Evolutionary conservation across 2,329 filamentous ascomycete genomes (phyloP), one percentile per base, ranked within the genome.

Genomic region (Aspergillus sp.): DNA sequence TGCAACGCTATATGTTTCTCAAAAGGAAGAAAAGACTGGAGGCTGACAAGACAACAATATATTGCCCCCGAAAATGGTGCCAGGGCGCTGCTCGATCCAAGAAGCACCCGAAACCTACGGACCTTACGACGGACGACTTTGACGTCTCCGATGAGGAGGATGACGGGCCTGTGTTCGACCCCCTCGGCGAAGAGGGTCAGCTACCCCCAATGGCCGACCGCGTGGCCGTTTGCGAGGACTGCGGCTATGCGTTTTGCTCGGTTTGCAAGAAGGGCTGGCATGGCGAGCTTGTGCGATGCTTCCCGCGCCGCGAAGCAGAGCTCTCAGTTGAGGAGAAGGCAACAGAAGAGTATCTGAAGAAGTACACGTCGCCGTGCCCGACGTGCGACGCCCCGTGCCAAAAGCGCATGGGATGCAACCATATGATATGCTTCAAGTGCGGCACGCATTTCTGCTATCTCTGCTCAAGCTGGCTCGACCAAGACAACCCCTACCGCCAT

Each of bases 11-110:
- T 55, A 83, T 93, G 4, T 78, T 78, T 24, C 71, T 96, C 39
- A 95, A 91, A 63, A 84, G 93, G 51, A 96, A 96, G 64, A 84
- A 82, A 43, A 82, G 86, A 55, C 74, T 96, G 2, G 91, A 96
- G 58, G 80, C 85, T 0, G 88, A 96, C 60, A 93, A 88, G 51
- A 81, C 79, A 37, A 95, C 88, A 0, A 74, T 95, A 20, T 96
- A 93, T 57, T 98, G 91, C 51, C 91, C 91, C 1, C 76, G 91
- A 6, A 71, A 78, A 35, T 95, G 88, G 85, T 98, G 91, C 55
- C 84, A 91, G 57, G 88, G 86, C 4, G 84, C 88, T 2, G 88
- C 88, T 15, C 75, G 77, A 28, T 85, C 81, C 14, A 82, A 80
- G 52, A 77, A 73, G 47, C 78, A 83, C 58, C 78, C 71, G 37